Percentiles rank a stretch among this genome's conserved stretches.
Conservation (phyloP, 2,329 filamentous ascomycete species). For the Ascocoryne sarcoides region DNA sequence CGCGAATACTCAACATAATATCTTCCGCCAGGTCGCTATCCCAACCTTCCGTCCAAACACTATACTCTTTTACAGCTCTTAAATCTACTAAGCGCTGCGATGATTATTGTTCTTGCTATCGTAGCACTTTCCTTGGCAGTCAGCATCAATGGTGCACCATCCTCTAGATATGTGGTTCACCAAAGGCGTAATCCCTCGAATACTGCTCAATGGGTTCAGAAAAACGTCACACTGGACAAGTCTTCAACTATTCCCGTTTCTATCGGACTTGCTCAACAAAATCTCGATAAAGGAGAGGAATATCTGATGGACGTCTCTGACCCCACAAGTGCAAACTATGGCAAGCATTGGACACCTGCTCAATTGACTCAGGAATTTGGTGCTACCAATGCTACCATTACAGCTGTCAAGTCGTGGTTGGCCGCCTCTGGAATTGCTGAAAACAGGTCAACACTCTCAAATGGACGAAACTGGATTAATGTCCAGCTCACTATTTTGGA, state of each 20-base stretch:
- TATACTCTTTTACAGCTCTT: too few relatives aligned
- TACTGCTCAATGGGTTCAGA: constrained; percentile 9
- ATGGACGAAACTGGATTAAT: constrained; percentile 1
- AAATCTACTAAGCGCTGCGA: too few relatives aligned
- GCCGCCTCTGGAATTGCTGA: background rate
- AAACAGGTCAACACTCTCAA: background rate
- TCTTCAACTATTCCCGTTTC: constrained; percentile 31
- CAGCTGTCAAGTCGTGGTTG: constrained; percentile 1
- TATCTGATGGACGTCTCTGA: constrained; percentile 30
- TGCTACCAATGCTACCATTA: constrained; percentile 17
- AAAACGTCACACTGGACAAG: constrained; percentile 9
- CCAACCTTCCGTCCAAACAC: too few relatives aligned
- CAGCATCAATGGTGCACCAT: constrained; percentile 7
- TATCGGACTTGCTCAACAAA: constrained; percentile 35
- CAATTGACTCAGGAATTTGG: constrained; percentile 30
- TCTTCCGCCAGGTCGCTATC: too few relatives aligned
- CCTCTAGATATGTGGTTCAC: constrained; percentile 16
- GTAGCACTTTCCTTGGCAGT: constrained; percentile 2
- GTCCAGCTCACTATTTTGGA: constrained; percentile 4
- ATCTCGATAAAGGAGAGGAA: constrained; percentile 34
- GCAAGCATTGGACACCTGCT: constrained; percentile 24
- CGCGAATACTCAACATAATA: too few relatives aligned
- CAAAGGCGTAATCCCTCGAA: constrained; percentile 11
- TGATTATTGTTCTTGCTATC: constrained; percentile 3
- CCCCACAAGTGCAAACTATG: constrained; percentile 8